Conservation (phyloP, 2,329 filamentous ascomycete genomes). For the Apiospora aurea region DNA sequence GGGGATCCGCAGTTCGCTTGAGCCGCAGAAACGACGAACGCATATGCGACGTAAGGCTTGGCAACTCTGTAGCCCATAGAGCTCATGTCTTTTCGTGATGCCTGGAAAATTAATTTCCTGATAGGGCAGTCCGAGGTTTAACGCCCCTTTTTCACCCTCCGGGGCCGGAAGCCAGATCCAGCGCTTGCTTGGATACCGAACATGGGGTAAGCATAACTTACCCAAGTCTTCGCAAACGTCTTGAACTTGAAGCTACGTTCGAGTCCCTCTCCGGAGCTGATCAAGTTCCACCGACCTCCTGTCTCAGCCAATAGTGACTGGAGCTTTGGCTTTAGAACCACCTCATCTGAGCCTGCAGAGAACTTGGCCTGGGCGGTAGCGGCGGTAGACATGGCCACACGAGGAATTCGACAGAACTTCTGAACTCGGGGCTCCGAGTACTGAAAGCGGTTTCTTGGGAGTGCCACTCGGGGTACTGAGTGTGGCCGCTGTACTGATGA, state of each 20-base stretch:
- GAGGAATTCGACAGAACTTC: background rate
- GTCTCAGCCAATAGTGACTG: conserved; percentile 43
- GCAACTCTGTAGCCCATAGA: background rate
- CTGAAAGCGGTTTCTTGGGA: background rate
- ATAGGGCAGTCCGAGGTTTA: background rate
- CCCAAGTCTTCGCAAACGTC: conserved; percentile 71
- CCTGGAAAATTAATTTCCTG: too few relatives aligned
- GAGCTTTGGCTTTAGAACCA: conserved; percentile 45
- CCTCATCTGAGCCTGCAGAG: conserved; percentile 54
- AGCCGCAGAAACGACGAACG: conserved; percentile 16
- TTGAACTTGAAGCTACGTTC: conserved; percentile 70
- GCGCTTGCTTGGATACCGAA: background rate
- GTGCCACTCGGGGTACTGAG: background rate
- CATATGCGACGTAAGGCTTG: background rate
- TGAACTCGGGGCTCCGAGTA: background rate
- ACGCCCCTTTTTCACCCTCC: background rate
- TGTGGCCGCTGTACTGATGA: background rate
- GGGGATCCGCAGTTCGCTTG: conserved; percentile 1
- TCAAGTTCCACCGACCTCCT: conserved; percentile 57
- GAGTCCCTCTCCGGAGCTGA: conserved; percentile 58
- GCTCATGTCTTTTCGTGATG: background rate
- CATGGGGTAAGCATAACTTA: conserved; percentile 41
- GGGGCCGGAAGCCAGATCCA: background rate
- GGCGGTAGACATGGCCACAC: conserved; percentile 18
- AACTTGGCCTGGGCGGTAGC: conserved; percentile 43